phyloP scores from a whole-genome alignment of 2,329 filamentous ascomycete genomes.

The Aspergillus alliaceus region DNA sequence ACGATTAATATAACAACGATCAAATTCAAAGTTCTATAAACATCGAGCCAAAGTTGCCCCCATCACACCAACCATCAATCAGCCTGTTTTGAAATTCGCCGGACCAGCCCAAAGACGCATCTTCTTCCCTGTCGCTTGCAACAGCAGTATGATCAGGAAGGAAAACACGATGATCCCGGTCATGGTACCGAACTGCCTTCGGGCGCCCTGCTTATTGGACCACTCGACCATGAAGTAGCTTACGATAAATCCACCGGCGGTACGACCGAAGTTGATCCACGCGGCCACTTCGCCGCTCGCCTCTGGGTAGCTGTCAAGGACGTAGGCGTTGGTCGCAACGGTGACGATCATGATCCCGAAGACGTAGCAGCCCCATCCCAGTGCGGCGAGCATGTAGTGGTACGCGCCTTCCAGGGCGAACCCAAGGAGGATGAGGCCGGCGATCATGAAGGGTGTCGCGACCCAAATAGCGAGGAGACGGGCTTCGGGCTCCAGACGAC shows the following conservation, averaged over 20 bases:
- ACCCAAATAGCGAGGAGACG: constrained; percentile 53
- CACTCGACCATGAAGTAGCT: constrained; percentile 56
- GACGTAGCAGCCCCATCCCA: constrained; percentile 56
- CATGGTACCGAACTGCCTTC: constrained; percentile 50
- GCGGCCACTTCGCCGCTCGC: constrained; percentile 55
- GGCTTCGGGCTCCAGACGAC: constrained; percentile 59
- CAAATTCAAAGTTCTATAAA: no score
- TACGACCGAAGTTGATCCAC: constrained; percentile 53
- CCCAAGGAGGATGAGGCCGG: constrained; percentile 54
- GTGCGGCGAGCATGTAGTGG: constrained; percentile 53
- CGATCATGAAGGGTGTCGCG: constrained; percentile 50
- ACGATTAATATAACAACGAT: no score
- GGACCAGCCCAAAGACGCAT: constrained; percentile 38
- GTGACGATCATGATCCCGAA: constrained; percentile 59
- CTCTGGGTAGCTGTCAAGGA: constrained; percentile 57
- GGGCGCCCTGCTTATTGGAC: constrained; percentile 47
- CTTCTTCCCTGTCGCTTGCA: constrained; percentile 41
- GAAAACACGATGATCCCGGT: constrained; percentile 41
- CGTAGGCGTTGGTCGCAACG: constrained; percentile 54
- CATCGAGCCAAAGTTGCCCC: no score
- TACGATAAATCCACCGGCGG: constrained; percentile 53
- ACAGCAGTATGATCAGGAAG: constrained; percentile 36
- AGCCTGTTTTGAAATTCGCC: constrained; percentile 36
- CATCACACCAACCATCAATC: no score
- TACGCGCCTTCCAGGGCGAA: constrained; percentile 52